Conservation (phyloP, 345 rosid genomes). For the Populus pruinosa region DNA sequence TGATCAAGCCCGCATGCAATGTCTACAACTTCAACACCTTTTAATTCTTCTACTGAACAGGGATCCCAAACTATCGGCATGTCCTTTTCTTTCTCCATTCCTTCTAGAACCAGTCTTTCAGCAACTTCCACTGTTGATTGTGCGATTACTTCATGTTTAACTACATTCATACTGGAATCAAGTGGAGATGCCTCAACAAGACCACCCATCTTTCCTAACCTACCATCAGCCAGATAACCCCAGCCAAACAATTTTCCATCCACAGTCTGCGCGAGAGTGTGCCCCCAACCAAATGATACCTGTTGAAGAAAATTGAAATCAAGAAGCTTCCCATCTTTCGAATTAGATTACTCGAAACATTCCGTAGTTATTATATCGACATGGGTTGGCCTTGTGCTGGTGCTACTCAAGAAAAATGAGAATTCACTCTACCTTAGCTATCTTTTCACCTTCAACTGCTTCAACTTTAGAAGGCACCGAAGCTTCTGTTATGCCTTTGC, state of each 20-base stretch:
- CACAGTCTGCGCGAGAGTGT: constrained; percentile 64
- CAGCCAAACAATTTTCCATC: constrained; percentile 82
- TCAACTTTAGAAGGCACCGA: constrained; percentile 56
- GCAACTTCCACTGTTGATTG: constrained; percentile 44
- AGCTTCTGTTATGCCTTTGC: constrained; percentile 54
- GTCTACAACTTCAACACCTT: constrained; percentile 47
- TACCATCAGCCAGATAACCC: constrained; percentile 93
- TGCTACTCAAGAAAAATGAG: not conserved
- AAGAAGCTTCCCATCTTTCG: not conserved
- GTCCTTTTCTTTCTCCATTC: constrained; percentile 68
- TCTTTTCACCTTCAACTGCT: constrained; percentile 54
- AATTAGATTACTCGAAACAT: not conserved
- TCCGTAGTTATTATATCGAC: no score
- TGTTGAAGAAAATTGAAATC: constrained; percentile 23
- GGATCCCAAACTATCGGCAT: constrained; percentile 94
- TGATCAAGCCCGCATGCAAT: constrained; percentile 85
- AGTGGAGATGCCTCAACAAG: constrained; percentile 45
- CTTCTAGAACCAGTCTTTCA: constrained; percentile 60
- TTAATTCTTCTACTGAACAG: constrained; percentile 53
- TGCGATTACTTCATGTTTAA: constrained; percentile 7
- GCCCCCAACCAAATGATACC: constrained; percentile 98
- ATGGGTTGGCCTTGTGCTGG: no score
- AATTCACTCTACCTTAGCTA: constrained; percentile 55
- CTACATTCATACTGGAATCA: constrained; percentile 37
- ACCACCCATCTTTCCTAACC: constrained; percentile 61